phyloP scores from a whole-genome alignment of 225 moss, liverwort and hornwort species.

The Bryum argenteum region DNA sequence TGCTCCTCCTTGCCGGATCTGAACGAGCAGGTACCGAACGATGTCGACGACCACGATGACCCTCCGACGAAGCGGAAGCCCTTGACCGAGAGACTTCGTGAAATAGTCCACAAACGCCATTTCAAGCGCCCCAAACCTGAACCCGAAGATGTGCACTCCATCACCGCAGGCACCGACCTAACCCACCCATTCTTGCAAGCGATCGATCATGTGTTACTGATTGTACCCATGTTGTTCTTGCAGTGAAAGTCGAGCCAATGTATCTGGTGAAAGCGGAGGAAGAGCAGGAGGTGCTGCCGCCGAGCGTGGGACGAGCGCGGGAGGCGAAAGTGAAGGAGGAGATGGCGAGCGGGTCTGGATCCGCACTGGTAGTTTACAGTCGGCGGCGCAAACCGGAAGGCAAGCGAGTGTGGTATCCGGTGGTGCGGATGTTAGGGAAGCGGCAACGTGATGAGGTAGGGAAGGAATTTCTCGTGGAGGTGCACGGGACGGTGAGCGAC shows the following conservation, averaged over 20 bases:
- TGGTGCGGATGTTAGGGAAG: constrained; percentile 24
- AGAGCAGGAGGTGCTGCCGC: too few relatives aligned
- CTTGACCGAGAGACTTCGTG: constrained; percentile 18
- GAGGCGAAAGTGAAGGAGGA: not conserved
- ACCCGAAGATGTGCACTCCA: not conserved
- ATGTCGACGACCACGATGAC: not conserved
- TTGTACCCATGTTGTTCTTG: too few relatives aligned
- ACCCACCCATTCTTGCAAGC: not conserved
- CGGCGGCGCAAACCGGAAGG: constrained; percentile 16
- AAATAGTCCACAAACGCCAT: constrained; percentile 30
- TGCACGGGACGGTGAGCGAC: constrained; percentile 15
- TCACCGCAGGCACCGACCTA: not conserved
- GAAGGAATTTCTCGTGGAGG: constrained; percentile 33
- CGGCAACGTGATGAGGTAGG: constrained; percentile 21
- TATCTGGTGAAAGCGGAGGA: constrained; percentile 8
- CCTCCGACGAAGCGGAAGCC: not conserved
- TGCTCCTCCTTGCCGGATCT: constrained; percentile 18
- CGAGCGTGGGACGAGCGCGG: too few relatives aligned
- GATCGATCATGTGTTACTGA: not conserved
- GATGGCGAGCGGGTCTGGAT: not conserved
- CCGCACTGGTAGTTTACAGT: constrained; percentile 16
- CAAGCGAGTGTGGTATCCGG: constrained; percentile 28
- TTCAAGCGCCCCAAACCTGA: constrained; percentile 24
- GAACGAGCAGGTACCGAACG: constrained; percentile 4
- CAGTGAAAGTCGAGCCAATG: constrained; percentile 9